Base-by-base conservation (phyloP, 108 stramenopile genomes). In the Asterionellopsis glacialis region DNA sequence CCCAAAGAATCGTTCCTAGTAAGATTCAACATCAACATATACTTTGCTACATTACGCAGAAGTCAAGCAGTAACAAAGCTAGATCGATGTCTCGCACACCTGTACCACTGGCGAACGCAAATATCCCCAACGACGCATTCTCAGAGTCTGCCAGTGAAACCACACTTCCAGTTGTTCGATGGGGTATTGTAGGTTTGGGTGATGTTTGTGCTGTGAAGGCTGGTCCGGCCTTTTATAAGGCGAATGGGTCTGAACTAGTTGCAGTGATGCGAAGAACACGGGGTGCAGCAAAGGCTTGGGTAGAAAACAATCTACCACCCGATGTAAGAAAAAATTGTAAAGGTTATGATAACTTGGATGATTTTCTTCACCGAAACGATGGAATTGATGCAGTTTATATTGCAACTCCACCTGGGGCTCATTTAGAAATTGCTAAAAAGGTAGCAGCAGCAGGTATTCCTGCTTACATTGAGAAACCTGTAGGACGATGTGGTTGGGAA, bases 101-200 rank as follows among this genome's bases (percentile, higher is more conserved):
- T 33, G 7, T 33, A 33, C 33, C 2, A 33, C 2, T 2, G 33
- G 33, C 33, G 33, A 33, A 33, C 33, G 33, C 33, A 2, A 33
- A 5, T 33, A 7, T 33, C 5, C 33, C 5, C 33, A 33, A 33
- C 33, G 33, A 33, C 7, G 33, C 2, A 2, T 2, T 5, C 33
- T 2, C 2, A 5, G 33, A 33, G 2, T 2, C 2, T 7, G 2
- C 33, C 33, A 33, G 33, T 33, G 33, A 7, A 7, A 33, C 5
- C 33, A 33, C 33, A 5, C 33, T 7, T 2, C 33, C 33, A 33
- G 33, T 33, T 5, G 67, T 77, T 52, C 50, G 59, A 38, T 84
- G 83, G 83, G 83, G 76, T 12, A 84, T 84, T 24, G 67, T 84
- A 15, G 83, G 83, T 11, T 64, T 84, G 42, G 83, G 83, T 18